phyloP scores from a whole-genome alignment of 2,329 filamentous ascomycete species.

The Neonectria magnoliae region DNA sequence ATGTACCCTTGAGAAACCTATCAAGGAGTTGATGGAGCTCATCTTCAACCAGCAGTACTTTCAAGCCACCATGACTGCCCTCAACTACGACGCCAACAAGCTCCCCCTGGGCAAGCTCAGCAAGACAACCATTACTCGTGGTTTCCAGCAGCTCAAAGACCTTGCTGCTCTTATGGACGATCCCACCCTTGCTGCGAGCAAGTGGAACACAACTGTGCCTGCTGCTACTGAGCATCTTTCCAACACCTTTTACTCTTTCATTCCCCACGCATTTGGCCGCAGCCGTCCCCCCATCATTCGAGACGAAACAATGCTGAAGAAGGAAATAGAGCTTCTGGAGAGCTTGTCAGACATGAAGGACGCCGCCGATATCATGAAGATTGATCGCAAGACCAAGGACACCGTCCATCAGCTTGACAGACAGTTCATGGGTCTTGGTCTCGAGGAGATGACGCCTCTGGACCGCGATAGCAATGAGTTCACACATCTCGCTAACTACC shows the following conservation, averaged over 20 bases:
- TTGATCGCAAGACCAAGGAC: constrained; percentile 59
- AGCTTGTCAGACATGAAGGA: constrained; percentile 88
- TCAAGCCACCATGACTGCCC: constrained; percentile 68
- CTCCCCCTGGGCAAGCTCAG: constrained; percentile 86
- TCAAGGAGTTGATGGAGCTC: constrained; percentile 78
- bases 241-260: constrained; percentile 82
- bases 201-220: constrained; percentile 52
- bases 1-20: constrained; percentile 66
- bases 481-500: constrained; percentile 70
- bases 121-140: constrained; percentile 78
- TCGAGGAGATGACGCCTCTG: constrained; percentile 81
- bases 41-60: constrained; percentile 87
- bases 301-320: constrained; percentile 68
- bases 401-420: constrained; percentile 73
- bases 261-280: constrained; percentile 84
- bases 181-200: constrained; percentile 54
- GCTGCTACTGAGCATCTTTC: constrained; percentile 71
- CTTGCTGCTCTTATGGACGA: constrained; percentile 74
- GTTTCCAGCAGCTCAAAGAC: constrained; percentile 81
- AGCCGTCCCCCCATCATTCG: constrained; percentile 75
- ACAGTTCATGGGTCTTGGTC: constrained; percentile 75
- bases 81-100: constrained; percentile 80
- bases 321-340: constrained; percentile 82
- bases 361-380: constrained; percentile 80
- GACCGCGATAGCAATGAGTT: constrained; percentile 70